These are phyloP conservation scores for Trichoderma endophyticum DNA, from an alignment of 2,329 filamentous ascomycete species.

Conservation along the genomic window DNA sequence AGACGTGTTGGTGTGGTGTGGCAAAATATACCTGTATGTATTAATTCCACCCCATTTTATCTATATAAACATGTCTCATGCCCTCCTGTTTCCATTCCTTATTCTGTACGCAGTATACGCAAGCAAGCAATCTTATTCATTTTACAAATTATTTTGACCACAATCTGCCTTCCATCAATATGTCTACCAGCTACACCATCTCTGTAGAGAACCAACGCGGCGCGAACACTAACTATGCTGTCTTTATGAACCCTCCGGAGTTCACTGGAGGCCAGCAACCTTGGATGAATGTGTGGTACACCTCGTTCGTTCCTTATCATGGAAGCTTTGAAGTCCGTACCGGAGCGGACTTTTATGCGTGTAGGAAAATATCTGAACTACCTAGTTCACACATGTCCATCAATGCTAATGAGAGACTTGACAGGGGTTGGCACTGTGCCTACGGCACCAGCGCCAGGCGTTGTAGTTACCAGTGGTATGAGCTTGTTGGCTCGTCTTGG, in stretches of 20 bases:
- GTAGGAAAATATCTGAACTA: not conserved
- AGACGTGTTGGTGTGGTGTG: not conserved
- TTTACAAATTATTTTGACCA: not conserved
- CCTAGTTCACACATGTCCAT: too few species aligned
- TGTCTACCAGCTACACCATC: constrained; percentile 10
- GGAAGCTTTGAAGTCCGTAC: constrained; percentile 4
- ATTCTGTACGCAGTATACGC: not conserved
- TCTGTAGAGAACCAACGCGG: constrained; percentile 11
- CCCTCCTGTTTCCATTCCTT: not conserved
- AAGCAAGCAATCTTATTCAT: not conserved
- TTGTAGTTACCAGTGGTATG: constrained; percentile 1
- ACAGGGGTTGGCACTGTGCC: constrained; percentile 9
- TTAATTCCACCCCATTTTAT: not conserved
- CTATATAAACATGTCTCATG: not conserved
- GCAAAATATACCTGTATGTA: too few species aligned
- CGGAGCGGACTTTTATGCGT: constrained; percentile 9
- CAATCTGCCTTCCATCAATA: not conserved
- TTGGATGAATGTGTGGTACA: constrained; percentile 18
- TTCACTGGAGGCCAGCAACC: not conserved
- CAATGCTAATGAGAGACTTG: not conserved
- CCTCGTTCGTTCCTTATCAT: not conserved
- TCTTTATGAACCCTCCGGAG: constrained; percentile 8
- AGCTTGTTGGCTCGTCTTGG: not conserved
- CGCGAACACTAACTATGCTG: constrained; percentile 13
- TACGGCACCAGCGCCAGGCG: not conserved